Evolutionary conservation across 768 basidiomycete genomes (phyloP).

Genomic region (Tephrocybe sp.): DNA sequence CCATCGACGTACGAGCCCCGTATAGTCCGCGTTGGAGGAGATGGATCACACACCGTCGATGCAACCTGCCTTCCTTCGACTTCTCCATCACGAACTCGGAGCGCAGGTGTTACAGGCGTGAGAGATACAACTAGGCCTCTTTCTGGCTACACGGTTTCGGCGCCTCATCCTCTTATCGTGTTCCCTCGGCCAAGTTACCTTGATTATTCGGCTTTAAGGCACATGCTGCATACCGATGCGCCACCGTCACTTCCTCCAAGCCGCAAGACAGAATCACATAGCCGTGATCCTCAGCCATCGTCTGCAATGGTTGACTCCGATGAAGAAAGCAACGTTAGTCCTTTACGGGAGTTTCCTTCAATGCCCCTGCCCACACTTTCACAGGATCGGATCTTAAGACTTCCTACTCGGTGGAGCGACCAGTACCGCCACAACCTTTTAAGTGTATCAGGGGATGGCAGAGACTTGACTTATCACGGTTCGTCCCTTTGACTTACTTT

Average conservation of each 20-base stretch:
- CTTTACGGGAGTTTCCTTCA: conserved; percentile 40
- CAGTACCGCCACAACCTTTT: conserved; percentile 59
- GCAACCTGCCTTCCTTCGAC: conserved; percentile 40
- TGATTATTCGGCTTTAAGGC: conserved; percentile 71
- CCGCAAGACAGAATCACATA: conserved; percentile 35
- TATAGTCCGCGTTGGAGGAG: conserved; percentile 56
- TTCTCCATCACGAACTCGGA: conserved; percentile 48
- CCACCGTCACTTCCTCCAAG: conserved; percentile 35
- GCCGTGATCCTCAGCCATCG: conserved; percentile 21
- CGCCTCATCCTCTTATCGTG: conserved; percentile 31
- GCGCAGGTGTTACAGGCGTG: conserved; percentile 37
- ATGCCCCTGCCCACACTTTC: conserved; percentile 27
- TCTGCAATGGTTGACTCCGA: conserved; percentile 54
- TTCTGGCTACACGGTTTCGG: conserved; percentile 28
- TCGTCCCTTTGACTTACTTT: conserved; percentile 9
- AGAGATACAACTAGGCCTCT: conserved; percentile 29
- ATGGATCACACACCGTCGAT: conserved; percentile 41
- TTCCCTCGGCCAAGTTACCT: conserved; percentile 76
- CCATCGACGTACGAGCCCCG: conserved; percentile 59
- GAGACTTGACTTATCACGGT: conserved; percentile 76
- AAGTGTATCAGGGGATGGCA: conserved; percentile 67
- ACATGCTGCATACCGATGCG: conserved; percentile 62
- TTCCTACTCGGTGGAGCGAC: conserved; percentile 83
- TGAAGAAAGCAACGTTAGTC: conserved; percentile 59
- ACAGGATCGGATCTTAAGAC: conserved; percentile 43